Percentiles rank a stretch among this genome's conserved stretches.
phyloP scores from a whole-genome alignment of 2,329 filamentous ascomycete genomes.

The Clarireedia paspali region DNA sequence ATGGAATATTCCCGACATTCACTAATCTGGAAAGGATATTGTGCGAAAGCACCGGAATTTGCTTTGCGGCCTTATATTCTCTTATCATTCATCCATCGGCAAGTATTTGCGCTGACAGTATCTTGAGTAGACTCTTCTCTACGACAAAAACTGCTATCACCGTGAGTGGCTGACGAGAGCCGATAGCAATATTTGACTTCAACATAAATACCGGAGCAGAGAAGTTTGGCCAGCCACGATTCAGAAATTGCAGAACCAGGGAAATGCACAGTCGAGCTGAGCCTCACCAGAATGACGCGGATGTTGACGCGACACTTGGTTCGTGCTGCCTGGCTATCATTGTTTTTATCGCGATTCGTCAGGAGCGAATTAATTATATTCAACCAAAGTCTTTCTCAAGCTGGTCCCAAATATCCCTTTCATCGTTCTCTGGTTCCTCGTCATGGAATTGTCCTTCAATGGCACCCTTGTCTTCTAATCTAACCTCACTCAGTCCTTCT shows the following conservation, averaged over 20 bases:
- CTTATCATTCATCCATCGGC: too few relatives aligned
- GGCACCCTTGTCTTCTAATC: slow-evolving; percentile 12
- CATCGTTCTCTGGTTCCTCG: slow-evolving; percentile 10
- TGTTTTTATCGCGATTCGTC: neutral
- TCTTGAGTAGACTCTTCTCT: too few relatives aligned
- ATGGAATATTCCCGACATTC: neutral
- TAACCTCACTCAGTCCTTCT: slow-evolving; percentile 53
- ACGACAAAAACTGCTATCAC: too few relatives aligned
- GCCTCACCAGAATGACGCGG: too few relatives aligned
- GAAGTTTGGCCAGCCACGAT: neutral
- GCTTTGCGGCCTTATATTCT: too few relatives aligned
- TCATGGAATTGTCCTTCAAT: slow-evolving; percentile 13
- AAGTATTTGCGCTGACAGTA: too few relatives aligned
- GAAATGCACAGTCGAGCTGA: neutral
- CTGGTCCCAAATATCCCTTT: slow-evolving; percentile 35
- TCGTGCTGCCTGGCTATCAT: neutral
- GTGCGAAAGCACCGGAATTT: neutral
- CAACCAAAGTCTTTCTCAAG: slow-evolving; percentile 35
- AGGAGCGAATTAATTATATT: neutral
- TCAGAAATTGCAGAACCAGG: neutral
- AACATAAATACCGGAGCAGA: neutral
- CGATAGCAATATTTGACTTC: neutral
- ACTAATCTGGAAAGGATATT: too few relatives aligned
- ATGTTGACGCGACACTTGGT: too few relatives aligned
- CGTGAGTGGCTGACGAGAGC: too few relatives aligned